A percentile compares a stretch with the other conserved stretches of the same genome.
Conservation (phyloP, 1,284 basidiomycete species). For the Rhodotorula glutinis region DNA sequence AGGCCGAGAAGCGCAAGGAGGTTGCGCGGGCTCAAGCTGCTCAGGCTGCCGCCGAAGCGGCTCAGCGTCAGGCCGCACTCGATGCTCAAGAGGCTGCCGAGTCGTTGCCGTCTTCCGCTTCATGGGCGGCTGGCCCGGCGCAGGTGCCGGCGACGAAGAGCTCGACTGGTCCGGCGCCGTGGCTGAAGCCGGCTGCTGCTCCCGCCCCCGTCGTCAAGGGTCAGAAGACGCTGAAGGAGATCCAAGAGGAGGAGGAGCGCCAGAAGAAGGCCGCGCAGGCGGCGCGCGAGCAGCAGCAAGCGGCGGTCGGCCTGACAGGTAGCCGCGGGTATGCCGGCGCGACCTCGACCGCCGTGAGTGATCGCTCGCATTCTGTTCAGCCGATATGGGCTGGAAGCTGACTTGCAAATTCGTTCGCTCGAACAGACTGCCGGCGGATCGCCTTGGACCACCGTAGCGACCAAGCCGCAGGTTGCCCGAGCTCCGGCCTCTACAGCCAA, state of each 20-base stretch:
- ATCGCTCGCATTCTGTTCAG: no score
- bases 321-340: conserved; percentile 41
- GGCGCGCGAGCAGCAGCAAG: conserved; percentile 23
- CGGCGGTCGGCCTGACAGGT: conserved; percentile 43
- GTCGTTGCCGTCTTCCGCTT: conserved; percentile 56
- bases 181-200: conserved; percentile 41
- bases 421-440: background rate
- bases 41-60: conserved; percentile 49
- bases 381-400: no score
- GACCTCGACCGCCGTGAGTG: conserved; percentile 38
- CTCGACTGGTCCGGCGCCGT: conserved; percentile 42
- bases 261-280: conserved; percentile 59
- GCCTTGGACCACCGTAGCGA: conserved; percentile 36
- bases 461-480: conserved; percentile 23
- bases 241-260: conserved; percentile 92
- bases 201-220: conserved; percentile 42
- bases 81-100: conserved; percentile 47
- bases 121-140: conserved; percentile 72
- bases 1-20: conserved; percentile 67
- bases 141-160: conserved; percentile 58
- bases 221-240: conserved; percentile 90
- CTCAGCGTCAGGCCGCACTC: conserved; percentile 46
- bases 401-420: no score
- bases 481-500: conserved; percentile 13
- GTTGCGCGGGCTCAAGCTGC: conserved; percentile 60